Percentiles rank a stretch among this genome's conserved stretches.
These are phyloP conservation scores for Penicillium verhagenii DNA, from an alignment of 495 filamentous ascomycete species.

Conservation along the genomic window DNA sequence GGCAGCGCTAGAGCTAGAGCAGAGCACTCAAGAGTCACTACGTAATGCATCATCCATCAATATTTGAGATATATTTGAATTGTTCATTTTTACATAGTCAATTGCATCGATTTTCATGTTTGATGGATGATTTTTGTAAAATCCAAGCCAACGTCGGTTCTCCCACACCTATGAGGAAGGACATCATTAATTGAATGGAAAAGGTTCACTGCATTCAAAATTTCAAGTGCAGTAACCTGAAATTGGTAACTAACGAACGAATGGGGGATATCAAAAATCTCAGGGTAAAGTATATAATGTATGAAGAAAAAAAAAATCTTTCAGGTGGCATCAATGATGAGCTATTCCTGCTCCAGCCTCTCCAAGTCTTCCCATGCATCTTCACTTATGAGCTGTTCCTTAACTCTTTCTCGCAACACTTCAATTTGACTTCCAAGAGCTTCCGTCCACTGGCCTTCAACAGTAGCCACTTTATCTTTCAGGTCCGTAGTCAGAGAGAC, in stretches of 20 bases:
- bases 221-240: not conserved
- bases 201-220: not conserved
- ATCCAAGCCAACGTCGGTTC: too few species aligned
- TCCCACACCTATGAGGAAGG: too few species aligned
- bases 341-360: constrained; percentile 39
- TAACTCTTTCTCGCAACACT: constrained; percentile 55
- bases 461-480: constrained; percentile 83
- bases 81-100: too few species aligned
- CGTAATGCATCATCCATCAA: too few species aligned
- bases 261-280: constrained; percentile 31
- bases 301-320: constrained; percentile 9
- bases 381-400: constrained; percentile 61
- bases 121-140: too few species aligned
- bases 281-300: constrained; percentile 13
- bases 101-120: too few species aligned
- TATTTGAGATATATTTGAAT: too few species aligned
- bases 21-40: not conserved
- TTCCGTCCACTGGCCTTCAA: constrained; percentile 85
- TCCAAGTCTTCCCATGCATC: constrained; percentile 73
- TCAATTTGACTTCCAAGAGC: constrained; percentile 61
- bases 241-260: constrained; percentile 24
- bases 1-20: not conserved
- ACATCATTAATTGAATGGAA: too few species aligned
- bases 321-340: not conserved
- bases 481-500: constrained; percentile 73